Percentiles rank a stretch among this genome's conserved stretches.
Conservation (phyloP, 2,329 filamentous ascomycete species). For the Herpotrichia juniperi region DNA sequence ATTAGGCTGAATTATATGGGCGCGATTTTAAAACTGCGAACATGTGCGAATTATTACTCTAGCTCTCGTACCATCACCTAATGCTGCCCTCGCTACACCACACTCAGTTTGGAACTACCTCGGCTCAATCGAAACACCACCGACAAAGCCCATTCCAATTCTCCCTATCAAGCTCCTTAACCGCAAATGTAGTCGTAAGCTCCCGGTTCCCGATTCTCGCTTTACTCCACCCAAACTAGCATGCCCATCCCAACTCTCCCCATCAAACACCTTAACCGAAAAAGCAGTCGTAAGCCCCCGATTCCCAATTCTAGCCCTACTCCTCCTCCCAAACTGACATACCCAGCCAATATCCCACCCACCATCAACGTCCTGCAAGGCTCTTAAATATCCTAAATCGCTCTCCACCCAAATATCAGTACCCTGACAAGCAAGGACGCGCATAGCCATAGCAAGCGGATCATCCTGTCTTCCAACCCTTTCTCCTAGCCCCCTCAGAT, state of each 20-base stretch:
- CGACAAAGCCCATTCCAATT: no score
- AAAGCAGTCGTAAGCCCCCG: constrained; percentile 27
- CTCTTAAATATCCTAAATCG: constrained; percentile 23
- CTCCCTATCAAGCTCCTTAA: constrained; percentile 20
- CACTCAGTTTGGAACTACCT: no score
- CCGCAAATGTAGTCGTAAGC: constrained; percentile 27
- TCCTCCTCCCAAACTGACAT: constrained; percentile 20
- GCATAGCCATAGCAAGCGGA: constrained; percentile 33
- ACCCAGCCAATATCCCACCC: constrained; percentile 41
- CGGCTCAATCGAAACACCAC: no score
- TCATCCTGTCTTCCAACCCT: constrained; percentile 27
- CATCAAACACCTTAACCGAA: constrained; percentile 24
- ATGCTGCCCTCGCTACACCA: no score
- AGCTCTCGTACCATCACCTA: no score
- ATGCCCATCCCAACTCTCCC: no score
- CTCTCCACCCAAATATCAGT: constrained; percentile 21
- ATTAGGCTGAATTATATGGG: no score
- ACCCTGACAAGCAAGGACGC: constrained; percentile 34
- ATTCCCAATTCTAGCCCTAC: constrained; percentile 25
- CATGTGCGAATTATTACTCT: no score
- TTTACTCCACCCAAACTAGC: constrained; percentile 19
- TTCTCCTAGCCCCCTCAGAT: constrained; percentile 26
- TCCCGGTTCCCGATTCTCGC: constrained; percentile 26
- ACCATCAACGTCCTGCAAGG: constrained; percentile 40
- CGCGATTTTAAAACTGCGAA: no score